Evolutionary conservation across 805 yeast genomes (phyloP).

Genomic region (Candida awuae): DNA sequence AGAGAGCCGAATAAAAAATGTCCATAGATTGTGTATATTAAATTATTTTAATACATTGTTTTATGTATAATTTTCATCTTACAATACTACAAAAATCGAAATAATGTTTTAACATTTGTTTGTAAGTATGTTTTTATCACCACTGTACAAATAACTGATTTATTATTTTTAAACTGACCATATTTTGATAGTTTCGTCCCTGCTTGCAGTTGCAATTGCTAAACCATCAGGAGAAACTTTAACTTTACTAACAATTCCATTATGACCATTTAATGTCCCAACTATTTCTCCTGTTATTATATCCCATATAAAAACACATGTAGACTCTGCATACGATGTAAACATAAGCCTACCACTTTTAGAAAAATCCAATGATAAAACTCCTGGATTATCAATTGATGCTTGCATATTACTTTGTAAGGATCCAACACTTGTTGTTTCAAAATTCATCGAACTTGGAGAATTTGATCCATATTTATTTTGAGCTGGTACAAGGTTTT

Average conservation of each 20-base stretch:
- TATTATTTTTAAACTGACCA: conserved; percentile 39
- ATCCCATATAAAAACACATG: conserved; percentile 73
- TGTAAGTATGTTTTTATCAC: not conserved
- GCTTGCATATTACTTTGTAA: conserved; percentile 24
- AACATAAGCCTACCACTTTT: conserved; percentile 67
- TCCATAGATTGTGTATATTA: not conserved
- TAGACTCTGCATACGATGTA: conserved; percentile 63
- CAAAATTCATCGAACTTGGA: conserved; percentile 1
- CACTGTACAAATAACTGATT: not conserved
- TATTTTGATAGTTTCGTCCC: conserved; percentile 67
- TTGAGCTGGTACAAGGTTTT: conserved; percentile 1
- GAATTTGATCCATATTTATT: not conserved
- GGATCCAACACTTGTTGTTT: conserved; percentile 19
- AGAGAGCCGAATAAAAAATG: conserved; percentile 34
- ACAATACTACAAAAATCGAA: too few species aligned
- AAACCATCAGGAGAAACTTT: conserved; percentile 64
- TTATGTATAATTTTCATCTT: too few species aligned
- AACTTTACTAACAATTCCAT: conserved; percentile 54
- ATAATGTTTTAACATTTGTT: too few species aligned
- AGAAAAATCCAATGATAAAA: conserved; percentile 65
- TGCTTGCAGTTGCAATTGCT: conserved; percentile 70
- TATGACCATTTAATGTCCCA: conserved; percentile 60
- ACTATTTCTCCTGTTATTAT: conserved; percentile 54
- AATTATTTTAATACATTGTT: too few species aligned
- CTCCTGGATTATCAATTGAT: conserved; percentile 55